A percentile compares a stretch with the other conserved stretches of the same genome.
Evolutionary conservation across 257 asterid species (phyloP).

Genomic region (Solanum clarkiae): DNA sequence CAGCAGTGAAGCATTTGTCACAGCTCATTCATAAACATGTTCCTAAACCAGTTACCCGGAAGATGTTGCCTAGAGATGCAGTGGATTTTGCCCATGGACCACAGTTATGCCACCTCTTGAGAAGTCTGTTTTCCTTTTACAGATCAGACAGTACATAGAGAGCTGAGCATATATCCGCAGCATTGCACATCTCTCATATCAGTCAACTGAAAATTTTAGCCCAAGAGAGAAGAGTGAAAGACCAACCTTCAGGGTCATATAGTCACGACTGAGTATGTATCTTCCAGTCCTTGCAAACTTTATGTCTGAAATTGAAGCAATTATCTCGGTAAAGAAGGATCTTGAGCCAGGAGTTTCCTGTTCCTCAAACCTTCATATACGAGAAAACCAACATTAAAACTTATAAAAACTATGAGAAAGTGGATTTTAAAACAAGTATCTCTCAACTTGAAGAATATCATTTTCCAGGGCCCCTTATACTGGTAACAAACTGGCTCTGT

Average conservation of each 20-base stretch:
- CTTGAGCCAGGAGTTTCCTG: slow-evolving; percentile 97
- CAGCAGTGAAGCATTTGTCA: not conserved
- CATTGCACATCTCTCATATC: not conserved
- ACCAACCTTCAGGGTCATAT: slow-evolving; percentile 97
- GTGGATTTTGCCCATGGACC: not conserved
- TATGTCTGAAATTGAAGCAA: slow-evolving; percentile 98
- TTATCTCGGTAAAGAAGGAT: slow-evolving; percentile 98
- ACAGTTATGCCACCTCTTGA: not conserved
- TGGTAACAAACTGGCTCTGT: not conserved
- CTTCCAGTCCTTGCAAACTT: slow-evolving; percentile 93
- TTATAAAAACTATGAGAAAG: slow-evolving; percentile 4
- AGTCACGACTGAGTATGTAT: slow-evolving; percentile 93
- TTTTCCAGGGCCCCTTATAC: not conserved
- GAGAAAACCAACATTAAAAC: slow-evolving; percentile 15
- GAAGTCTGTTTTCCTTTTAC: not conserved
- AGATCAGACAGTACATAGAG: not conserved
- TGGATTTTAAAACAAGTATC: not conserved
- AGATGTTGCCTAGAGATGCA: not conserved
- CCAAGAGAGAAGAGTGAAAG: not conserved
- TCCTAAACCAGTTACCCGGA: not conserved
- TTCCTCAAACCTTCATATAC: slow-evolving; percentile 83
- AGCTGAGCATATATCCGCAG: not conserved
- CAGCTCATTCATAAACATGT: not conserved
- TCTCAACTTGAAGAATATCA: not conserved
- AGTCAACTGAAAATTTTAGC: not conserved